A percentile compares a stretch with the other conserved stretches of the same genome.
Evolutionary conservation across 2,329 filamentous ascomycete genomes (phyloP).

Genomic region (Aspergillus cejpii): DNA sequence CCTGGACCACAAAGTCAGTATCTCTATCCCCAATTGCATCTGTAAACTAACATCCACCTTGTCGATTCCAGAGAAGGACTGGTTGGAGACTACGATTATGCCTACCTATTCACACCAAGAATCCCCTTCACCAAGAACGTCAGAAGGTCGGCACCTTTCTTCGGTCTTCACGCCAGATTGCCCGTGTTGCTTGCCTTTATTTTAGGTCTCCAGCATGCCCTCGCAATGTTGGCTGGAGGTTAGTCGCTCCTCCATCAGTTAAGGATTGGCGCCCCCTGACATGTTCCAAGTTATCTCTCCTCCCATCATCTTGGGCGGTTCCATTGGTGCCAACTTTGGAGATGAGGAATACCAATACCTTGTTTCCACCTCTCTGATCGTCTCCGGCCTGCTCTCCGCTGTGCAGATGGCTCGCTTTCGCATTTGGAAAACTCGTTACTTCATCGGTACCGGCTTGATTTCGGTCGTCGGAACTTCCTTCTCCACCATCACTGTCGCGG

Average conservation of each 20-base stretch:
- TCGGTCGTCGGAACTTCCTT: conserved; percentile 64
- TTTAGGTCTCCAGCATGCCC: conserved; percentile 62
- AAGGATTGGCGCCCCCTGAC: conserved; percentile 10
- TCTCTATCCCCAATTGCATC: neutral
- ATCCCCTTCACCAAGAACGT: conserved; percentile 71
- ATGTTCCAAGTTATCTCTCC: conserved; percentile 49
- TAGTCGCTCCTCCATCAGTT: conserved; percentile 4
- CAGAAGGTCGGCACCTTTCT: conserved; percentile 58
- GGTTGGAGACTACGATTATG: conserved; percentile 84
- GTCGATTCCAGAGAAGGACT: conserved; percentile 56
- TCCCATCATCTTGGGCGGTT: conserved; percentile 55
- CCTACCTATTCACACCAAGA: conserved; percentile 72
- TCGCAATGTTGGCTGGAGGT: conserved; percentile 57
- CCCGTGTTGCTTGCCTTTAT: conserved; percentile 60
- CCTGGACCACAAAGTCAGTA: conserved; percentile 40
- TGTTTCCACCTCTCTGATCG: conserved; percentile 62
- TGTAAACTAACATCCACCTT: neutral
- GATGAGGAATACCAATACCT: conserved; percentile 55
- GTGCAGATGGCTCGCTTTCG: conserved; percentile 63
- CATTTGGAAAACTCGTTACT: conserved; percentile 57
- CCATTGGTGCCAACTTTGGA: conserved; percentile 52
- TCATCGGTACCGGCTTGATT: conserved; percentile 58
- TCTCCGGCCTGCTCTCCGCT: conserved; percentile 58
- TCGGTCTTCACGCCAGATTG: conserved; percentile 62
- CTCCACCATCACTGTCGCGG: conserved; percentile 58